Evolutionary conservation across 1,284 basidiomycete genomes (phyloP).

Genomic region (Megacollybia platyphylla): DNA sequence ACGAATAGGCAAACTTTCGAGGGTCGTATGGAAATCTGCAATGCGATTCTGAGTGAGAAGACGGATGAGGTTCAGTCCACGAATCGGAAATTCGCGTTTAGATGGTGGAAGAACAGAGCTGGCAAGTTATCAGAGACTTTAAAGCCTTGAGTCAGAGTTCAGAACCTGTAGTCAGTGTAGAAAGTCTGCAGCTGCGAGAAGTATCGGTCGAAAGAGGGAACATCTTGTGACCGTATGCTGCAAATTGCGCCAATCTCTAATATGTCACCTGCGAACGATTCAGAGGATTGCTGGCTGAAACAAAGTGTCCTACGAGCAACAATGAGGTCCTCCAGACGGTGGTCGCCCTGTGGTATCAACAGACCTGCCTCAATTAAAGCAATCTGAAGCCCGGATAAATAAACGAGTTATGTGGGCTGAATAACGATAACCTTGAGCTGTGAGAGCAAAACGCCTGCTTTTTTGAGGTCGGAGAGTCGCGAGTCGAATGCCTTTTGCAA

Average conservation of each 20-base stretch:
- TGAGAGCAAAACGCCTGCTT: constrained; percentile 45
- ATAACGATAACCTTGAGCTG: constrained; percentile 54
- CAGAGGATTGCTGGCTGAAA: constrained; percentile 3
- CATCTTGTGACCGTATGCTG: constrained; percentile 80
- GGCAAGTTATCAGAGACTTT: constrained; percentile 2
- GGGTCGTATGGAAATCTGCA: constrained; percentile 97
- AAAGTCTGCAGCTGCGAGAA: constrained; percentile 88
- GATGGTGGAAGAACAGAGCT: constrained; percentile 73
- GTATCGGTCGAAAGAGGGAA: constrained; percentile 90
- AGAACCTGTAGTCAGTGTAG: constrained; percentile 78
- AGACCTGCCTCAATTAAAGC: constrained; percentile 70
- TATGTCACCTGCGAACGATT: constrained; percentile 59
- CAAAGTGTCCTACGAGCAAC: constrained; percentile 47
- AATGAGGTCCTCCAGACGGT: constrained; percentile 48
- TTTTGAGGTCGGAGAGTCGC: constrained; percentile 51
- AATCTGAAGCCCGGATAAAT: constrained; percentile 33
- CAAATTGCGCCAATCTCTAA: constrained; percentile 93
- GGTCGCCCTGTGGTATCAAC: constrained; percentile 50
- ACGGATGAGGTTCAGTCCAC: constrained; percentile 89
- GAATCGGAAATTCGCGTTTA: constrained; percentile 76
- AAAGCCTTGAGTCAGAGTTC: neutral
- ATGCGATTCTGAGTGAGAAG: constrained; percentile 94
- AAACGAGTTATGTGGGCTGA: neutral
- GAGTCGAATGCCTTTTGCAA: constrained; percentile 50
- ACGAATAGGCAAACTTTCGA: constrained; percentile 83